Base-by-base conservation (phyloP, 108 stramenopile genomes). In the Nitzschia sp. region DNA sequence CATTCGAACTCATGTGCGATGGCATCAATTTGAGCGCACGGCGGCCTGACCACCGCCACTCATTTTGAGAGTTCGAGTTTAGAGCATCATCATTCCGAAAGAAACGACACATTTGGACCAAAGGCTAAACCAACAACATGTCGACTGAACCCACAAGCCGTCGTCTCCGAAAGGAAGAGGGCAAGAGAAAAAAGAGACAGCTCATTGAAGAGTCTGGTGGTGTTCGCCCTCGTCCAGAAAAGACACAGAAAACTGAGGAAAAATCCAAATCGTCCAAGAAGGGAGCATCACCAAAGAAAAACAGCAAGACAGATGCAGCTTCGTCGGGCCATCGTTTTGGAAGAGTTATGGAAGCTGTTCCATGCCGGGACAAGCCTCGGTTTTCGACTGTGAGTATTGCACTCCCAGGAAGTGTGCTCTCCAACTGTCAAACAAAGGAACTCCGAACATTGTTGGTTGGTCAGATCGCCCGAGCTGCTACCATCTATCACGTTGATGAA, bases 401-500 rank as follows among this genome's bases (percentile, higher is more conserved):
- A 14, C 63, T 98, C 19, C 96, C 98, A 8, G 95, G 96, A 22
- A 86, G 84, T 19, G 84, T 97, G 8, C 80, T 98, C 2, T 85
- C 93, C 59, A 98, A 98, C 60, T 95, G 94, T 41, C 96, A 97
- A 73, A 94, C 90, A 19, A 79, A 75, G 54, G 96, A 97, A 70
- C 77, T 98, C 22, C 85, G 88, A 65, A 98, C 98, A 7, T 76
- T 91, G 41, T 71, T 97, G 40, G 95, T 95, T 5, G 96, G 97
- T 8, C 91, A 95, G 67, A 96, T 98, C 57, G 96, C 97, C 24
- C 90, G 98, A 11, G 96, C 98, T 0, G 93, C 94, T 2, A 89
- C 93, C 0, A 90, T 98, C 51, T 98, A 94, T 67, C 90, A 96
- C 59, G 91, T 97, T 1, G 98, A 98, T 74, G 98, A 98, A 82